A percentile compares a stretch with the other conserved stretches of the same genome.
Conservation (phyloP, 345 rosid species). For the Firmiana major region DNA sequence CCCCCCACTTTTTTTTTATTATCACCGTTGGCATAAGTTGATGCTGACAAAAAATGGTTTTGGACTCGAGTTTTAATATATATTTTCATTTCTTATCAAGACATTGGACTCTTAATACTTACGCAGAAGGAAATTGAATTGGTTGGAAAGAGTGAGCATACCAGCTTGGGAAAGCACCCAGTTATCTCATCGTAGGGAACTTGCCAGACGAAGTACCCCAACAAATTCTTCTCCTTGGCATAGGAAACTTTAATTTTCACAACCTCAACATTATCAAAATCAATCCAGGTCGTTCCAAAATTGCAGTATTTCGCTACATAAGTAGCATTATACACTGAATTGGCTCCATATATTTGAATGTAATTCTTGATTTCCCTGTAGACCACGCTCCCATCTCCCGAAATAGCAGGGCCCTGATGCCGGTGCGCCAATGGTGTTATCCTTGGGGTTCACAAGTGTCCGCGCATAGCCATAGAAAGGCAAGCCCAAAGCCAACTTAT, state of each 20-base stretch:
- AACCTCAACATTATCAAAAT: slow-evolving; percentile 37
- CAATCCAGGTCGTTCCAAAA: slow-evolving; percentile 28
- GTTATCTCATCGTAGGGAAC: slow-evolving; percentile 10
- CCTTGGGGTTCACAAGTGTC: background rate
- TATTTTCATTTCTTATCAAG: too few species aligned
- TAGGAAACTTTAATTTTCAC: slow-evolving; percentile 30
- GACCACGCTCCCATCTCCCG: background rate
- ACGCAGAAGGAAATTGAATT: background rate
- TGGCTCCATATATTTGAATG: slow-evolving; percentile 23
- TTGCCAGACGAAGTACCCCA: slow-evolving; percentile 35
- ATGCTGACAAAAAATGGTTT: too few species aligned
- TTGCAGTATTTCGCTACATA: slow-evolving; percentile 28
- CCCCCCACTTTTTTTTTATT: background rate
- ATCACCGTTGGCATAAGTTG: background rate
- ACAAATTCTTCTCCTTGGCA: slow-evolving; percentile 28
- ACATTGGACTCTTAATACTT: too few species aligned
- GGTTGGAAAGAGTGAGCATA: background rate
- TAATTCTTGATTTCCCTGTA: slow-evolving; percentile 23
- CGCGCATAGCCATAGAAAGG: slow-evolving; percentile 20
- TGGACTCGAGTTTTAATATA: too few species aligned
- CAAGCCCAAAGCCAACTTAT: slow-evolving; percentile 16
- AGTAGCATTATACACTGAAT: slow-evolving; percentile 23
- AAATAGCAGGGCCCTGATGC: slow-evolving; percentile 3
- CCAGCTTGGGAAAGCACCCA: background rate
- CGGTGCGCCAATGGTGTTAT: slow-evolving; percentile 13